These are phyloP conservation scores for Coffea humblotiana DNA, from an alignment of 305 asterid genomes.

Conservation along the genomic window DNA sequence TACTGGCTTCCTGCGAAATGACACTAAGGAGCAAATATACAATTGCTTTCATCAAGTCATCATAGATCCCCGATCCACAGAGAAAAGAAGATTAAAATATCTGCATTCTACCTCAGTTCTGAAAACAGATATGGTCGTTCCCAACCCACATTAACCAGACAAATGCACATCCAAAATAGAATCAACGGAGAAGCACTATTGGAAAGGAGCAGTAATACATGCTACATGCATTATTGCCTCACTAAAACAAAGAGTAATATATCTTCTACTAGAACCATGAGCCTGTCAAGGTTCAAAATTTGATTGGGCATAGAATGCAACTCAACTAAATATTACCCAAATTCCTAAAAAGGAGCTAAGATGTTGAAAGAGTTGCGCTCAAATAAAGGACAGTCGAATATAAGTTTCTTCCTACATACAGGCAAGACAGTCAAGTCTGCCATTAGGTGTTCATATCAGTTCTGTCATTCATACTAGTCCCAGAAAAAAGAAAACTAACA, in stretches of 20 bases:
- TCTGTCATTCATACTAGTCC: constrained; percentile 39
- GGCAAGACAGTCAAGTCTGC: constrained; percentile 55
- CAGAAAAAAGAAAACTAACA: constrained; percentile 32
- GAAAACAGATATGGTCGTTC: neutral
- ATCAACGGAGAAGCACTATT: neutral
- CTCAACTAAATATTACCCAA: constrained; percentile 36
- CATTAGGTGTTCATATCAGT: constrained; percentile 42
- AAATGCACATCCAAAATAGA: constrained; percentile 10
- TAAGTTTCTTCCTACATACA: constrained; percentile 57
- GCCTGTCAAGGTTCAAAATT: constrained; percentile 27
- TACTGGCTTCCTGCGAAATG: constrained; percentile 20
- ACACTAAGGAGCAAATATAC: constrained; percentile 10
- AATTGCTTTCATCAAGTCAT: neutral
- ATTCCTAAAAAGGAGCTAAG: constrained; percentile 44
- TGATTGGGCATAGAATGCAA: constrained; percentile 24
- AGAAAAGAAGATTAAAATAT: neutral
- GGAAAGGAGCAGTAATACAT: neutral
- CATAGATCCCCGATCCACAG: neutral
- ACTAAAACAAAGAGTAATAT: constrained; percentile 6
- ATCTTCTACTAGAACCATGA: constrained; percentile 20
- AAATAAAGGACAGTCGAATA: constrained; percentile 42
- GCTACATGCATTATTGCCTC: constrained; percentile 10
- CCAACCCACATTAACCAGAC: constrained; percentile 1
- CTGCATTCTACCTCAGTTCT: neutral
- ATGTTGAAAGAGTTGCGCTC: constrained; percentile 51